Evolutionary conservation across 2,329 filamentous ascomycete species (phyloP).

Genomic region (Trichoderma cornu-damae): DNA sequence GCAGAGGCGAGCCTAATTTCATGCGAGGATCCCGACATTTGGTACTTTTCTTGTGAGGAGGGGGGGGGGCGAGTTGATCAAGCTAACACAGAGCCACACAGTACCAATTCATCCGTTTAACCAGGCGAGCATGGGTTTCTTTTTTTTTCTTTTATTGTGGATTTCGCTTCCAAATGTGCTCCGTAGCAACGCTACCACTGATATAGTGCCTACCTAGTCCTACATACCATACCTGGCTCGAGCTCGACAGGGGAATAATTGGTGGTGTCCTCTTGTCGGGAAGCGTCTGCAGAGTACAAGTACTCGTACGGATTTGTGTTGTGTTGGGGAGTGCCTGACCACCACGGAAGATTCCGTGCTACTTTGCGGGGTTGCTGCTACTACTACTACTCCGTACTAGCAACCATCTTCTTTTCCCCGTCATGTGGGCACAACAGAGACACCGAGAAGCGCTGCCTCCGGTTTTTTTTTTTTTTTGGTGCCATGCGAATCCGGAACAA

Average conservation of each 20-base stretch:
- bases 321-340: not conserved
- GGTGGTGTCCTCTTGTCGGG: not conserved
- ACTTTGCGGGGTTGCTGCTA: slow-evolving; percentile 14
- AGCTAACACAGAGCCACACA: slow-evolving; percentile 15
- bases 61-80: not conserved
- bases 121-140: slow-evolving; percentile 13
- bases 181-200: not conserved
- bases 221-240: slow-evolving; percentile 1
- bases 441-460: not conserved
- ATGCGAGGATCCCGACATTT: slow-evolving; percentile 16
- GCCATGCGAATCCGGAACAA: slow-evolving; percentile 13
- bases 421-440: slow-evolving; percentile 4
- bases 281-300: not conserved
- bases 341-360: slow-evolving; percentile 2
- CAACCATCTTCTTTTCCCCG: too few species aligned
- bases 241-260: not conserved
- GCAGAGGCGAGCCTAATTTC: slow-evolving; percentile 13
- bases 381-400: not conserved
- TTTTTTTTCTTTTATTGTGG: not conserved
- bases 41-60: not conserved
- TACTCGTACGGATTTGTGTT: too few species aligned
- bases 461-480: too few species aligned
- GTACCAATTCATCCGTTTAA: slow-evolving; percentile 5
- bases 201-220: not conserved
- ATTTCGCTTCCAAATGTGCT: not conserved